phyloP scores from a whole-genome alignment of 139 green algal genomes.

The Micractinium conductrix region DNA sequence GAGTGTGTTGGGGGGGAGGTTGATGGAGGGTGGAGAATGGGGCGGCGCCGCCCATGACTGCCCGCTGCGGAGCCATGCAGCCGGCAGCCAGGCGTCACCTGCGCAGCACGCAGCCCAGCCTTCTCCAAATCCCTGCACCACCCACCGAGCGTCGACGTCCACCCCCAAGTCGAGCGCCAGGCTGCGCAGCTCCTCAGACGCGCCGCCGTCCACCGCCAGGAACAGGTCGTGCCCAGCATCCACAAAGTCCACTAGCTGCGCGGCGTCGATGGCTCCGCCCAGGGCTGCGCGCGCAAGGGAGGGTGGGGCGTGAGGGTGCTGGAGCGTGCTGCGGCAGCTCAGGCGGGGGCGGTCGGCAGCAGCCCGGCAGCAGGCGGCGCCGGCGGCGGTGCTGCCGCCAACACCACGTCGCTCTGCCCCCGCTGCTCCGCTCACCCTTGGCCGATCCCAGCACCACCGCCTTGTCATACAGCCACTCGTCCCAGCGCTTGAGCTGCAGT shows the following conservation, averaged over 20 bases:
- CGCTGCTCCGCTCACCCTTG: slow-evolving; percentile 12
- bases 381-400: background rate
- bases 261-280: slow-evolving; percentile 67
- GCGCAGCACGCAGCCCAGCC: background rate
- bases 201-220: slow-evolving; percentile 63
- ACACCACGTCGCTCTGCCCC: background rate
- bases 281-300: slow-evolving; percentile 53
- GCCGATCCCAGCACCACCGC: slow-evolving; percentile 76
- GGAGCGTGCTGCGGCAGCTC: no score
- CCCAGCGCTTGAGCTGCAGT: slow-evolving; percentile 79
- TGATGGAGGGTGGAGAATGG: no score
- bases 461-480: slow-evolving; percentile 85
- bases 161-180: slow-evolving; percentile 75
- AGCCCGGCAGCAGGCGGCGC: background rate
- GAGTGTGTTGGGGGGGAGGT: no score
- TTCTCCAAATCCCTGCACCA: background rate
- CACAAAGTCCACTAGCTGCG: slow-evolving; percentile 84
- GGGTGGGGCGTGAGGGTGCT: no score
- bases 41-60: no score
- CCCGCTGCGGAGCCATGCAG: no score
- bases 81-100: no score
- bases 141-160: slow-evolving; percentile 71
- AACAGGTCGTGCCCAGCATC: slow-evolving; percentile 84
- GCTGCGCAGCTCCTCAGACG: slow-evolving; percentile 58
- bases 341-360: background rate